phyloP scores from a whole-genome alignment of 306 rosid species.

The Glycine latifolia region DNA sequence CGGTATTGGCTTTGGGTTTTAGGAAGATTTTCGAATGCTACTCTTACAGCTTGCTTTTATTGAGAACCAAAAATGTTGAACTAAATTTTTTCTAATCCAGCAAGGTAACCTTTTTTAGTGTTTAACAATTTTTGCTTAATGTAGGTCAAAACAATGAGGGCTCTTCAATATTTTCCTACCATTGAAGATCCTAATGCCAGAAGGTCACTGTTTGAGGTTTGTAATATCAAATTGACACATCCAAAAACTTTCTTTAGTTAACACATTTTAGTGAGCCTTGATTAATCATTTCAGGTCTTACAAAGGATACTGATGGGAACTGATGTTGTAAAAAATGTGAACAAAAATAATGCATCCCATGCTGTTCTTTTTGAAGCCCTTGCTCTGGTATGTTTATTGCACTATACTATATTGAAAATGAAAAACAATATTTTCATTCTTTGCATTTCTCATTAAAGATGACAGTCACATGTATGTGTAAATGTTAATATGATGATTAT shows the following conservation, averaged over 20 bases:
- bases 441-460: conserved; percentile 12
- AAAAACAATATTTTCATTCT: conserved; percentile 24
- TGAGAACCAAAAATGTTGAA: conserved; percentile 28
- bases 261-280: conserved; percentile 44
- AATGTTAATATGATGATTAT: conserved; percentile 26
- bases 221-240: conserved; percentile 39
- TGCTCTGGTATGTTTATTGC: conserved; percentile 79
- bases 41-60: conserved; percentile 7
- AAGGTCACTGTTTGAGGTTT: conserved; percentile 96
- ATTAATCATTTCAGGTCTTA: conserved; percentile 76
- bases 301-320: conserved; percentile 99
- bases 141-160: conserved; percentile 98
- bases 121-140: conserved; percentile 44
- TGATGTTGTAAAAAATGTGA: conserved; percentile 98
- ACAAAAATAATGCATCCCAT: conserved; percentile 98
- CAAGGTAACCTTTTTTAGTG: conserved; percentile 23
- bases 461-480: neutral
- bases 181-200: conserved; percentile 98
- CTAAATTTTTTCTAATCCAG: conserved; percentile 28
- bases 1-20: conserved; percentile 20
- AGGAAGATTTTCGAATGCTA: conserved; percentile 21
- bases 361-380: conserved; percentile 99
- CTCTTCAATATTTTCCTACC: conserved; percentile 95
- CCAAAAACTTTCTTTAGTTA: conserved; percentile 1
- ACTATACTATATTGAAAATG: neutral